Evolutionary conservation across 2,329 filamentous ascomycete species (phyloP).

Genomic region (Myriangium duriaei): DNA sequence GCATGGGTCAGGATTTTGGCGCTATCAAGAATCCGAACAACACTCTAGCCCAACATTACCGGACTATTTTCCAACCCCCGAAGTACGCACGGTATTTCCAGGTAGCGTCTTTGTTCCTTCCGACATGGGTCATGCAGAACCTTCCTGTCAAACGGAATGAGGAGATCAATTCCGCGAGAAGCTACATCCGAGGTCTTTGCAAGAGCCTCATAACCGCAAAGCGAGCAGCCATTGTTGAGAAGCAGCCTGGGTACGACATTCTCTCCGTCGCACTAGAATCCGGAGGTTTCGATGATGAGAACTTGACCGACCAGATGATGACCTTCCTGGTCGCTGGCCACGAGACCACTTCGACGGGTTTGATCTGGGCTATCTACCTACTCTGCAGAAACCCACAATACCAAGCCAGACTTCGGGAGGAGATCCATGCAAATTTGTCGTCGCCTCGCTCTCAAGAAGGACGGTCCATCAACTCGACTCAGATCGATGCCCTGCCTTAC

Average conservation of each 20-base stretch:
- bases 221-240: constrained; percentile 41
- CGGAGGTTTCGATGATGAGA: constrained; percentile 62
- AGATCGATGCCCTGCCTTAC: constrained; percentile 65
- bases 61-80: constrained; percentile 36
- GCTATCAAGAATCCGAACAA: constrained; percentile 39
- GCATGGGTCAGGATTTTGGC: constrained; percentile 45
- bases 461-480: constrained; percentile 34
- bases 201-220: constrained; percentile 59
- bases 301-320: constrained; percentile 81
- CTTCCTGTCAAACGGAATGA: constrained; percentile 61
- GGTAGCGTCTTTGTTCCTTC: constrained; percentile 45
- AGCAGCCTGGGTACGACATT: constrained; percentile 54
- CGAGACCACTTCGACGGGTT: constrained; percentile 43
- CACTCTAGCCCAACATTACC: constrained; percentile 41
- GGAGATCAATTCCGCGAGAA: constrained; percentile 45
- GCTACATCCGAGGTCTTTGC: constrained; percentile 53
- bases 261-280: constrained; percentile 67
- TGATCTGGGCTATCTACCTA: constrained; percentile 43
- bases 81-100: constrained; percentile 42
- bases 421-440: constrained; percentile 36
- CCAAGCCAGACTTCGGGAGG: constrained; percentile 37
- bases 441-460: constrained; percentile 27
- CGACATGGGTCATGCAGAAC: constrained; percentile 44
- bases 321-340: constrained; percentile 64
- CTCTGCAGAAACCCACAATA: constrained; percentile 38